phyloP scores from a whole-genome alignment of 2,329 filamentous ascomycete species.

The Fusarium protoensiforme region DNA sequence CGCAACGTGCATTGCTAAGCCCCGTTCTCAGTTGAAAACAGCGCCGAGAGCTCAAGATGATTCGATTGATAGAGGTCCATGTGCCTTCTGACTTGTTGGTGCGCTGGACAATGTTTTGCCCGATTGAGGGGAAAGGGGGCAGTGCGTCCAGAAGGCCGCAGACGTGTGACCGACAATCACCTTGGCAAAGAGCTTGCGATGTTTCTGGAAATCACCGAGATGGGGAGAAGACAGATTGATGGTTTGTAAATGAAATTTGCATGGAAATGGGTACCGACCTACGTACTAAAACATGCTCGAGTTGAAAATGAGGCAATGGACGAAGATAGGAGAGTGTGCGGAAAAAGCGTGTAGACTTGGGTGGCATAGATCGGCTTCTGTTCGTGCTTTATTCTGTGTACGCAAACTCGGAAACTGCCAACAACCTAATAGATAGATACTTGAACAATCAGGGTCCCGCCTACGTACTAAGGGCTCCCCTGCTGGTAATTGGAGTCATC shows the following conservation, averaged over 20 bases:
- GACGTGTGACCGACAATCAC: neutral
- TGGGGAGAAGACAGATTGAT: neutral
- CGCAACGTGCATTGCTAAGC: neutral
- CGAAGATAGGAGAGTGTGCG: no score
- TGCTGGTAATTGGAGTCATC: neutral
- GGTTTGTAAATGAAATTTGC: neutral
- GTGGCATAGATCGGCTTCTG: no score
- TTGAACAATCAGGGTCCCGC: no score
- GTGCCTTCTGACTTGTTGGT: neutral
- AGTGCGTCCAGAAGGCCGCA: neutral
- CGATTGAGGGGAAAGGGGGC: neutral
- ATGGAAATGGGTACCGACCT: no score
- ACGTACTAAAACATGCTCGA: no score
- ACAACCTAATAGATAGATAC: no score
- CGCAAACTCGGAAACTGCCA: no score
- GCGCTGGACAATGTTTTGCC: neutral
- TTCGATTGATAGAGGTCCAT: neutral
- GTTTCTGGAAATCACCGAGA: neutral
- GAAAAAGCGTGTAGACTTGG: no score
- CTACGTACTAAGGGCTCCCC: neutral
- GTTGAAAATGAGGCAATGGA: no score
- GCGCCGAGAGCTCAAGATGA: neutral
- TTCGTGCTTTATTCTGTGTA: no score
- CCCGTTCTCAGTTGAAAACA: neutral
- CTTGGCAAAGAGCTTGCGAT: neutral